phyloP scores from a whole-genome alignment of 1,139 yeast genomes.

The Blastobotrys serpentis region DNA sequence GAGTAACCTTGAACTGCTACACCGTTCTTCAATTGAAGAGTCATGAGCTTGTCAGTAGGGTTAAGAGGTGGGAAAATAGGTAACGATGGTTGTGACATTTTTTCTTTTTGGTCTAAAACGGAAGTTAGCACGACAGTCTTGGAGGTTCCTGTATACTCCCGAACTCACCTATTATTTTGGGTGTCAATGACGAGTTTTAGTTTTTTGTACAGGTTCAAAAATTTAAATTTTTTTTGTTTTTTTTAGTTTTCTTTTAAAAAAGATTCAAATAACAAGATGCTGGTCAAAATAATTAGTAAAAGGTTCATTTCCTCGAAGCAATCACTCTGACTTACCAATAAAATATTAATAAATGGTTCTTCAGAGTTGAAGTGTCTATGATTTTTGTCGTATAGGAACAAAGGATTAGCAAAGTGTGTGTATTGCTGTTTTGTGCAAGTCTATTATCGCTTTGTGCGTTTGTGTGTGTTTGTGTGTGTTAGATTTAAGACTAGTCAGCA shows the following conservation, averaged over 20 bases:
- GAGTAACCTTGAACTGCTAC: slow-evolving; percentile 91
- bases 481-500: neutral
- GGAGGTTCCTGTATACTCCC: no score
- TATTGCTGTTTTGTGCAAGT: neutral
- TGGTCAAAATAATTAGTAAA: neutral
- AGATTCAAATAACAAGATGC: neutral
- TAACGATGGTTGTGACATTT: slow-evolving; percentile 30
- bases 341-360: neutral
- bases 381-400: neutral
- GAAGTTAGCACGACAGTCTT: no score
- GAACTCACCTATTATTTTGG: slow-evolving; percentile 1
- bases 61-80: slow-evolving; percentile 91
- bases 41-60: slow-evolving; percentile 75
- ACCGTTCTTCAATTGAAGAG: slow-evolving; percentile 92
- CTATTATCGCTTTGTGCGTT: neutral
- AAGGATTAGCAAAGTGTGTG: neutral
- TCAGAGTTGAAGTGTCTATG: slow-evolving; percentile 1
- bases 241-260: slow-evolving; percentile 5
- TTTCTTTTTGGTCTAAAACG: slow-evolving; percentile 2
- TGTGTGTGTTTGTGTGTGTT: neutral
- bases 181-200: neutral
- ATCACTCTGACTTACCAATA: neutral
- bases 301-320: neutral
- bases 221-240: neutral
- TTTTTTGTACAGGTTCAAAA: neutral